Evolutionary conservation across 2,329 filamentous ascomycete genomes (phyloP), one percentile per base, ranked within the genome.

Genomic region (Neocucurbitaria cava): DNA sequence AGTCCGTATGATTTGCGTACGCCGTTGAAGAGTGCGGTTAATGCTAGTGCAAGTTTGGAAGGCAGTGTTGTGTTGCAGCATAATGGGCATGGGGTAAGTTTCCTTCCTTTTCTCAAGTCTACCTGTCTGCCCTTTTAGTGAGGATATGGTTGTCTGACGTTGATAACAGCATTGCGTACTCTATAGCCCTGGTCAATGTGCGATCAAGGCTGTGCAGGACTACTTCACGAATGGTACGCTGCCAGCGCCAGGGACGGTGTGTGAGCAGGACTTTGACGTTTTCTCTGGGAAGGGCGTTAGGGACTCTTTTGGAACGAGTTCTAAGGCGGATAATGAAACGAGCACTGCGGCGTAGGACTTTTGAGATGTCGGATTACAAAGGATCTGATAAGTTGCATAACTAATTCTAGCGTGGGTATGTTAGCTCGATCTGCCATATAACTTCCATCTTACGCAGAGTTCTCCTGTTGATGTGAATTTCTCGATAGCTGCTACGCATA

Each of bases 31-130:
- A 33, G 31, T n/a, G 59, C 57, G 23, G 8, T 42, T 5, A 58
- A 57, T 30, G 21, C 54, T 23, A 49, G 39, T 42, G 42, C 31
- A 0, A 41, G 45, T 4, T 51, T 62, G n/a, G 54, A 60, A 21
- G 54, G 52, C 9, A 52, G 46, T 35, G 50, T 55, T 6, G 31
- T 62, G 35, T 26, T 62, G 9, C 26, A 58, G 28, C 42, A 62
- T 30, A 49, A 62, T 54, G 57, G 57, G 2, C 30, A 28, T 46
- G 56, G 56, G n/a, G 54, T 54, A 30, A 58, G 57, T 54, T 5
- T 17, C 11, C n/a, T n/a, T n/a, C n/a, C n/a, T n/a, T n/a, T n/a
- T n/a, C n/a, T 20, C 7, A 30, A 6, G 5, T 36, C 33, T 18
- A 36, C 15, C 13, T 3, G 11, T 11, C 17, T 36, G 33, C 13